Conservation (phyloP, 495 filamentous ascomycete species). For the Xylaria bambusicola region DNA sequence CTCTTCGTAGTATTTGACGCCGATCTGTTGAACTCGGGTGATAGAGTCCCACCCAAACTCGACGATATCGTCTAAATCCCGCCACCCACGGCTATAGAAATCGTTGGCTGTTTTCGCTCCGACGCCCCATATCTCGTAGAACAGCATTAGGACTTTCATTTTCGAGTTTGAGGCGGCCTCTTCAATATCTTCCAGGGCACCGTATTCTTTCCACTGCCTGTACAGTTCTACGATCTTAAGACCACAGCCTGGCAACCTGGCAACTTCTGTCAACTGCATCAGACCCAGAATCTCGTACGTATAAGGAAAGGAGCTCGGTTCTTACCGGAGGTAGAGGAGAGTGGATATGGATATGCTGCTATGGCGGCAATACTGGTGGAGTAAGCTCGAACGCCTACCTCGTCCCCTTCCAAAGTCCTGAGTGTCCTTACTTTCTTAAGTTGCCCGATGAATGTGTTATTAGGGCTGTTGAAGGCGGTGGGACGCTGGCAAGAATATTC, state of each 20-base stretch:
- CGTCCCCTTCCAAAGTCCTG: slow-evolving; percentile 68
- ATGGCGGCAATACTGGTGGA: slow-evolving; percentile 81
- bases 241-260: slow-evolving; percentile 77
- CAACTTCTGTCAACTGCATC: slow-evolving; percentile 56
- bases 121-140: slow-evolving; percentile 87
- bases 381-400: slow-evolving; percentile 85
- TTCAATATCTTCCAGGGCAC: slow-evolving; percentile 61
- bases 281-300: neutral
- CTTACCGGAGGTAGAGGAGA: slow-evolving; percentile 41
- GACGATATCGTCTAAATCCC: slow-evolving; percentile 73
- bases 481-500: slow-evolving; percentile 82
- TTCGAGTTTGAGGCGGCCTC: slow-evolving; percentile 64
- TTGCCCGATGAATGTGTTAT: slow-evolving; percentile 72
- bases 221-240: slow-evolving; percentile 78
- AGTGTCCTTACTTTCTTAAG: slow-evolving; percentile 74
- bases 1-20: slow-evolving; percentile 94
- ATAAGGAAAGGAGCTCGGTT: neutral
- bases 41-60: slow-evolving; percentile 78
- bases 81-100: slow-evolving; percentile 82
- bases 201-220: slow-evolving; percentile 67
- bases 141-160: slow-evolving; percentile 63
- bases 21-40: slow-evolving; percentile 84
- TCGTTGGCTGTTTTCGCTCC: slow-evolving; percentile 79
- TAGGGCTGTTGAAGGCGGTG: slow-evolving; percentile 69
- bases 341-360: slow-evolving; percentile 70